Evolutionary conservation across 2,329 filamentous ascomycete species (phyloP), one percentile per base, ranked within the genome.

Genomic region (Aspergillus phoenicis): DNA sequence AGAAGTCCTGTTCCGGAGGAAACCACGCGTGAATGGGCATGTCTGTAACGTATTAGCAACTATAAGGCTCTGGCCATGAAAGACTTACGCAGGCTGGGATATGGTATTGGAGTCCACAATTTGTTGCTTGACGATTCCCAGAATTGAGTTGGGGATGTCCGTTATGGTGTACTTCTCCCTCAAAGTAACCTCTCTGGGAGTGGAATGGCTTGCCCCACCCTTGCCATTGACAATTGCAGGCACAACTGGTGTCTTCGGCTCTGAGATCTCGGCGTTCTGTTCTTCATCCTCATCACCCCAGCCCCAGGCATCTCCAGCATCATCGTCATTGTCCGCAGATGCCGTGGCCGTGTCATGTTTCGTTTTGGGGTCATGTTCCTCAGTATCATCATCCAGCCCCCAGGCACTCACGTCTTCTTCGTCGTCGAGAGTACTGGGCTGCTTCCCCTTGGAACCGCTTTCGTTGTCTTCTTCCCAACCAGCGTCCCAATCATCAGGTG

Each of bases 131-230:
- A 83, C 73, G 45, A 81, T 73, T 3, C 69, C 67, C n/a, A 82
- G 64, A 11, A 98, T 87, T 4, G 88, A 86, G 62, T 92, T 89
- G 0, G 95, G 94, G 74, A 97, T 89, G 2, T 90, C 90, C 0
- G 94, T 97, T 55, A 97, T 90, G 61, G 88, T 91, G 75, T 97
- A 99, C 1, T 85, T 90, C 77, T 99, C 95, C 63, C 84, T 90
- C 48, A 98, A 78, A 0, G 91, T 90, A 61, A 98, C 79, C 71
- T 95, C 90, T 58, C 87, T 82, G 8, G 81, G 62, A 43, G 66
- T 58, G 15, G 57, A 17, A 28, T 60, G 51, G 57, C 68, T 38
- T 20, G 61, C 54, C 47, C 61, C 57, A 26, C 64, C 63, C 20
- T 64, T 62, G 30, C 62, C 67, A 43, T 70, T 68, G 43, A 64